A percentile compares a stretch with the other conserved stretches of the same genome.
phyloP scores from a whole-genome alignment of 2,329 filamentous ascomycete species.

The Incumbomyces lentus region DNA sequence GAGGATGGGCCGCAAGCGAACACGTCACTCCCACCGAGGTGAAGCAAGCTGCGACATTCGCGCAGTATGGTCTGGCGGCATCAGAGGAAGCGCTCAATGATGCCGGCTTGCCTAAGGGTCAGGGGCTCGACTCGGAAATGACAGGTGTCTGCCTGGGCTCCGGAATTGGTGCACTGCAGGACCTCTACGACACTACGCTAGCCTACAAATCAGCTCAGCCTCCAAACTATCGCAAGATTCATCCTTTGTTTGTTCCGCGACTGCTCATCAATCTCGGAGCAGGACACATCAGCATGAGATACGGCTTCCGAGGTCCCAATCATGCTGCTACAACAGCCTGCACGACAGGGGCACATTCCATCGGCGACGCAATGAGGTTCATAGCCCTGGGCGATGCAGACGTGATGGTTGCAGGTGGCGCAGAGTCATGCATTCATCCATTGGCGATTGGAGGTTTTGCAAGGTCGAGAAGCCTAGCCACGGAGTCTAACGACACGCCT shows the following conservation, averaged over 20 bases:
- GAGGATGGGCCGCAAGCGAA: constrained; percentile 34
- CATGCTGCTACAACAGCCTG: constrained; percentile 90
- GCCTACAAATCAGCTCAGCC: constrained; percentile 53
- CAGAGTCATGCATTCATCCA: constrained; percentile 92
- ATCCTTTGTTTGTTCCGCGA: constrained; percentile 84
- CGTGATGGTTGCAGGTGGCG: constrained; percentile 91
- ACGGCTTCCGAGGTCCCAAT: constrained; percentile 78
- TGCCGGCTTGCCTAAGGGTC: constrained; percentile 61
- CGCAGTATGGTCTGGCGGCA: constrained; percentile 83
- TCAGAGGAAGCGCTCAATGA: constrained; percentile 76
- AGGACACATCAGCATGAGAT: constrained; percentile 86
- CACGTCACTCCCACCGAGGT: constrained; percentile 42
- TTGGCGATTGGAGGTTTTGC: constrained; percentile 87
- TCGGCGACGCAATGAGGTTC: constrained; percentile 87
- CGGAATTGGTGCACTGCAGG: constrained; percentile 87
- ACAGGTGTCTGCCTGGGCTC: constrained; percentile 91
- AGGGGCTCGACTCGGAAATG: constrained; percentile 54
- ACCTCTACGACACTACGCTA: constrained; percentile 75
- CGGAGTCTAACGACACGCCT: constrained; percentile 65
- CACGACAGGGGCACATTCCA: constrained; percentile 87
- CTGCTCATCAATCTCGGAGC: constrained; percentile 91
- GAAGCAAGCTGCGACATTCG: constrained; percentile 79
- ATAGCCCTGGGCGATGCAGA: constrained; percentile 85
- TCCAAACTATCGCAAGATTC: constrained; percentile 66
- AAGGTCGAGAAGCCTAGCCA: constrained; percentile 74